These are phyloP conservation scores for Ophiognomonia clavigignenti-juglandacearum DNA, from an alignment of 2,329 filamentous ascomycete species.

Conservation along the genomic window DNA sequence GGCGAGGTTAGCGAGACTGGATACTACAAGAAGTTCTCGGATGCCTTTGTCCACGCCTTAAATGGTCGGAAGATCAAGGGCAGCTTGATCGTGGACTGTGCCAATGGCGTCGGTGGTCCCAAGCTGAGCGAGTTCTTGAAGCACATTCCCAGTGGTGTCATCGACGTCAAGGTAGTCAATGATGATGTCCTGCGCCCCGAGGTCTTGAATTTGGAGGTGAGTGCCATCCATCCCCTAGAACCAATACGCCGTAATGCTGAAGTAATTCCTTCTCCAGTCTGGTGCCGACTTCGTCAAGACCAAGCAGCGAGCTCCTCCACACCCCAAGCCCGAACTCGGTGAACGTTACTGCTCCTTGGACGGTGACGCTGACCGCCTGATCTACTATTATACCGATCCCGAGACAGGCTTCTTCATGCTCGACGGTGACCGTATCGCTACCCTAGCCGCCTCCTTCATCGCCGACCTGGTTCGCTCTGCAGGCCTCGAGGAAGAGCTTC, in stretches of 20 bases:
- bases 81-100: conserved; percentile 81
- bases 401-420: conserved; percentile 84
- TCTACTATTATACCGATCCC: conserved; percentile 88
- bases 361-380: conserved; percentile 89
- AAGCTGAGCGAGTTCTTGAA: conserved; percentile 86
- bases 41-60: conserved; percentile 81
- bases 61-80: conserved; percentile 70
- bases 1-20: conserved; percentile 84
- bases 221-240: conserved; percentile 21
- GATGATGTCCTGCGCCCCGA: conserved; percentile 90
- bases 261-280: conserved; percentile 48
- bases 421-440: conserved; percentile 94
- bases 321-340: conserved; percentile 68
- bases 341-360: conserved; percentile 88
- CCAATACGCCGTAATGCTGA: conserved; percentile 4
- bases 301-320: conserved; percentile 82
- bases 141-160: conserved; percentile 65
- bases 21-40: conserved; percentile 89
- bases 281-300: conserved; percentile 98
- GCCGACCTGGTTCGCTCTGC: conserved; percentile 79
- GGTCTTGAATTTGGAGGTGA: conserved; percentile 79
- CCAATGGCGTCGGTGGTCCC: conserved; percentile 92
- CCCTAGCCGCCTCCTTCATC: conserved; percentile 88
- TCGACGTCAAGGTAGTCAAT: conserved; percentile 85
- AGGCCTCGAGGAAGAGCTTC: conserved; percentile 73